phyloP scores from a whole-genome alignment of 1,284 basidiomycete species.

The Boletus smithii region DNA sequence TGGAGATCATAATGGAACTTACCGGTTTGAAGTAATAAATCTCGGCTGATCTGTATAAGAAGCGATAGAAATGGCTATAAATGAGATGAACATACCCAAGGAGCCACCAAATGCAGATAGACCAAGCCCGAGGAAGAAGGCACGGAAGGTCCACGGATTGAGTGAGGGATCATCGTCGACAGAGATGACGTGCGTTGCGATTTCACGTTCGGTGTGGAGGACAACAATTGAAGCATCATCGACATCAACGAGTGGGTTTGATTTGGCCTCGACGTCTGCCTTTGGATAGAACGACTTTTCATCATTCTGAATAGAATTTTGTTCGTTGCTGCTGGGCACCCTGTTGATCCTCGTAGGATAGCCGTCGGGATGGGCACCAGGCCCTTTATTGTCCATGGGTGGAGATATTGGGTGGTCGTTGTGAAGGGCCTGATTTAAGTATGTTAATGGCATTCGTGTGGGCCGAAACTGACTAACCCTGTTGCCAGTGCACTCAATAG shows the following conservation, averaged over 20 bases:
- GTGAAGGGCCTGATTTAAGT: no score
- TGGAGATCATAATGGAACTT: neutral
- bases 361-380: neutral
- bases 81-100: conserved; percentile 28
- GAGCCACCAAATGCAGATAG: conserved; percentile 60
- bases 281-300: no score
- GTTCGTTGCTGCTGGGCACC: conserved; percentile 5
- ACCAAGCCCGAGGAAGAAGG: conserved; percentile 57
- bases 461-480: no score
- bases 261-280: conserved; percentile 32
- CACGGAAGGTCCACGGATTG: conserved; percentile 57
- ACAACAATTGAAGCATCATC: conserved; percentile 28
- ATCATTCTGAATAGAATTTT: conserved; percentile 22
- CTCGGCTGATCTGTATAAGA: conserved; percentile 33
- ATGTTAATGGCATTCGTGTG: no score
- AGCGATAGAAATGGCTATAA: neutral
- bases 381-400: neutral
- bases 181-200: conserved; percentile 51
- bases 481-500: no score
- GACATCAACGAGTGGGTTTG: conserved; percentile 18
- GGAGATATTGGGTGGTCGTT: no score
- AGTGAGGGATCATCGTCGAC: conserved; percentile 54
- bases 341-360: neutral
- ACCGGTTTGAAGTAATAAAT: conserved; percentile 65
- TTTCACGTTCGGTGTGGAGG: conserved; percentile 44